Evolutionary conservation across 148 eudicot species (phyloP).

Genomic region (Rhododendron williamsianum): DNA sequence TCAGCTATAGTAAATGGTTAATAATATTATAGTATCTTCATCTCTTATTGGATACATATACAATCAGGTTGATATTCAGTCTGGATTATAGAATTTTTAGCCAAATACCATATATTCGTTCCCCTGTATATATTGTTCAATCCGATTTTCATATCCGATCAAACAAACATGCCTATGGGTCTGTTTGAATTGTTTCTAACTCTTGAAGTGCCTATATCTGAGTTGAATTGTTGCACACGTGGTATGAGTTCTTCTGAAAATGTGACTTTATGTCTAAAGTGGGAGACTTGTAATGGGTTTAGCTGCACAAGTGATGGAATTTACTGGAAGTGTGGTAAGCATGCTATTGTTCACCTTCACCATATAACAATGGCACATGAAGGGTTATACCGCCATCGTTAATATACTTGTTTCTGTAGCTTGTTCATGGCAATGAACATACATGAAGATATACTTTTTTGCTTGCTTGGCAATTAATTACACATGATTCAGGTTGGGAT

Average conservation of each 20-base stretch:
- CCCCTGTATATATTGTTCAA: neutral
- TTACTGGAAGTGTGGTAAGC: neutral
- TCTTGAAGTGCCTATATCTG: neutral
- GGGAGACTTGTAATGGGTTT: neutral
- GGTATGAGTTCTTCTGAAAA: neutral
- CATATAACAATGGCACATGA: neutral
- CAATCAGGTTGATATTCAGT: neutral
- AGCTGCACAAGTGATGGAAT: neutral
- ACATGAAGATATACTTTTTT: neutral
- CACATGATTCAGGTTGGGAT: slow-evolving; percentile 60
- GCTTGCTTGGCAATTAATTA: neutral
- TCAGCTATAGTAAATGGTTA: neutral
- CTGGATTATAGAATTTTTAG: neutral
- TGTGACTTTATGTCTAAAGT: neutral
- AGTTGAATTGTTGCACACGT: neutral
- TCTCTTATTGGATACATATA: neutral
- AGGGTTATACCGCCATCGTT: too few relatives aligned
- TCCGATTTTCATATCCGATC: neutral
- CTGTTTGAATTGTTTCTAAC: neutral
- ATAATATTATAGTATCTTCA: neutral
- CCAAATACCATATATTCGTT: neutral
- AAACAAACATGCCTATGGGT: neutral
- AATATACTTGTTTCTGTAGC: neutral
- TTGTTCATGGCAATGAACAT: neutral
- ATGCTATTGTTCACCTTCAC: neutral